Base-by-base conservation (phyloP, 2,329 filamentous ascomycete species). In the Juglanconis oblonga region DNA sequence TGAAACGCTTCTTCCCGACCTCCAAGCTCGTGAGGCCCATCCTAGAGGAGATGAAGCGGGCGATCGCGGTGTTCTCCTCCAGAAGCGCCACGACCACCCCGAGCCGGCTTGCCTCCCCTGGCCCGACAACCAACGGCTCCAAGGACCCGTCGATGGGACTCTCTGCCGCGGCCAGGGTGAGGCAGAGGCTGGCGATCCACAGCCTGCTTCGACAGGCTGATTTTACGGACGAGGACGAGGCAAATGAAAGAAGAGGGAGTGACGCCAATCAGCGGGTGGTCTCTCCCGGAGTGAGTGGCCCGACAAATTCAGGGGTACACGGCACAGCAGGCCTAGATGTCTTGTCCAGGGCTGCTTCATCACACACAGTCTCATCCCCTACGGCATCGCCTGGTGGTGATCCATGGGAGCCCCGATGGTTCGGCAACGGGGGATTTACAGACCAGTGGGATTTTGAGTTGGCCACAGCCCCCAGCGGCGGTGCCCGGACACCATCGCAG, bases 161-260 rank as follows among this genome's bases (percentile, higher is more conserved):
- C 1, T 66, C 66, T 9, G 57, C 64, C 13, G 67, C 64, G 4
- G 68, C 66, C 7, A 63, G 63, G 17, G 64, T 64, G 3, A 57
- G 67, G 40, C 65, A 69, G 54, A 55, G 66, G 17, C 55, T 72
- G 33, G 68, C 69, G 1, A 67, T 72, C 2, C 70, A 72, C 49
- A 72, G 70, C 44, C 63, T 72, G 1, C 58, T 72, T 8, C 58
- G 68, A 7, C 65, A 67, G 55, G 68, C 68, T 3, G 64, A 65
- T 8, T 71, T 71, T 51, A 57, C 62, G 14, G 66, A 69, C 14
- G 65, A 62, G 3, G 67, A 68, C 2, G 69, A 68, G 3, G 48
- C n/a, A 0, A 45, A 35, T 0, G 61, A 38, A 1, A n/a, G 24
- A 17, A 54, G 40, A 13, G 35, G n/a, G 3, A 49, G 35, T 3